Evolutionary conservation across 495 filamentous ascomycete genomes (phyloP).

Genomic region (Talaromyces wortmannii): DNA sequence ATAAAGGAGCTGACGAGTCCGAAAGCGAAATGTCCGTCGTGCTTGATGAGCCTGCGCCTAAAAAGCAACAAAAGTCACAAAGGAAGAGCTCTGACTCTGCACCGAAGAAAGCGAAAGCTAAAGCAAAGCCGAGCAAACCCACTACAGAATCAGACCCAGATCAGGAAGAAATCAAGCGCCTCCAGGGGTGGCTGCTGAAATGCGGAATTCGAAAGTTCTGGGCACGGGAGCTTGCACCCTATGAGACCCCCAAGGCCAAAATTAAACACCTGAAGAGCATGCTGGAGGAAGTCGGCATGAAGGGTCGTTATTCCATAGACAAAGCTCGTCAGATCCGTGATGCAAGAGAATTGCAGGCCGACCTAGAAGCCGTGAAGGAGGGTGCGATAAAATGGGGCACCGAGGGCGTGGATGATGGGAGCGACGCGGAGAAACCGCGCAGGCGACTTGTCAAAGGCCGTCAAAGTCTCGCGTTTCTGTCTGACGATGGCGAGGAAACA

Average conservation of each 20-base stretch:
- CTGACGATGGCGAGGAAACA: slow-evolving; percentile 45
- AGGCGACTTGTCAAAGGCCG: slow-evolving; percentile 35
- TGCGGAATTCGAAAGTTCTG: slow-evolving; percentile 94
- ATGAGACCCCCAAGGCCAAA: slow-evolving; percentile 69
- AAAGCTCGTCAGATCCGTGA: slow-evolving; percentile 85
- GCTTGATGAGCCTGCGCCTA: slow-evolving; percentile 51
- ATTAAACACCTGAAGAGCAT: slow-evolving; percentile 72
- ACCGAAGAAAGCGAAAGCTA: slow-evolving; percentile 27
- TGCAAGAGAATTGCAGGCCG: slow-evolving; percentile 68
- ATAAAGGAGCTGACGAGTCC: slow-evolving; percentile 31
- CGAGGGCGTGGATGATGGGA: slow-evolving; percentile 32
- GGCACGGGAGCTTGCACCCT: slow-evolving; percentile 71
- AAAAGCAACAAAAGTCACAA: slow-evolving; percentile 19
- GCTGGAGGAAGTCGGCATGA: slow-evolving; percentile 79
- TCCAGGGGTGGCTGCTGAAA: slow-evolving; percentile 82
- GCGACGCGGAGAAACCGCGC: slow-evolving; percentile 25
- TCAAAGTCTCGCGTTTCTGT: slow-evolving; percentile 47
- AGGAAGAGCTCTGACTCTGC: slow-evolving; percentile 24
- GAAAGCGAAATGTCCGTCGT: slow-evolving; percentile 78
- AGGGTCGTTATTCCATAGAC: slow-evolving; percentile 73
- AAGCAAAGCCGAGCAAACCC: slow-evolving; percentile 21
- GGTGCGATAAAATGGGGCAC: slow-evolving; percentile 72
- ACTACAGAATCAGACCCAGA: slow-evolving; percentile 53
- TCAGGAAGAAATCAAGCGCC: slow-evolving; percentile 78
- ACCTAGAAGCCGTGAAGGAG: slow-evolving; percentile 75